Evolutionary conservation across 495 filamentous ascomycete species (phyloP).

Genomic region (Apodospora peruviana): DNA sequence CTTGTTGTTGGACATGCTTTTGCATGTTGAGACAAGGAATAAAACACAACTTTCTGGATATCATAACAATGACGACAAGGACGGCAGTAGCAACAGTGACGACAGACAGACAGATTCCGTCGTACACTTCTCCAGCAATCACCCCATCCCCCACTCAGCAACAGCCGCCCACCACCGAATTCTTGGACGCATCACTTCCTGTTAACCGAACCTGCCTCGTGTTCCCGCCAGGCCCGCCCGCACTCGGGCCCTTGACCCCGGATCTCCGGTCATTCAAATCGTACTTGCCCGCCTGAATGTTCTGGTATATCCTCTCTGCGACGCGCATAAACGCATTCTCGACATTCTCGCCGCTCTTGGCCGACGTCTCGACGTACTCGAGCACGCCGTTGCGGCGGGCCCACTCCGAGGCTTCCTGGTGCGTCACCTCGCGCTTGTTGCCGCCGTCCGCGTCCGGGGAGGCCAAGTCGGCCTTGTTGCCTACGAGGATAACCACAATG

Average conservation of each 20-base stretch:
- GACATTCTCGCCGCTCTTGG: slow-evolving; percentile 89
- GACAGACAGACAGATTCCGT: neutral
- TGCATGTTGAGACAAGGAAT: no score
- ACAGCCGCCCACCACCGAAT: slow-evolving; percentile 6
- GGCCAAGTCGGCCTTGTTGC: slow-evolving; percentile 86
- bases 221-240: slow-evolving; percentile 33
- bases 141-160: no score
- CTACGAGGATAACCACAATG: slow-evolving; percentile 89
- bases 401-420: slow-evolving; percentile 81
- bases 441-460: slow-evolving; percentile 29
- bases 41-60: no score
- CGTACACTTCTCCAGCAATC: neutral
- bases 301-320: slow-evolving; percentile 88
- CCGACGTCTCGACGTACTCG: slow-evolving; percentile 90
- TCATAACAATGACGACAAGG: neutral
- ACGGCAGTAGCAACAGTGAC: neutral
- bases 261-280: slow-evolving; percentile 89
- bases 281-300: slow-evolving; percentile 89
- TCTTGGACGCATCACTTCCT: neutral
- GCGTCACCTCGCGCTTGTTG: slow-evolving; percentile 72
- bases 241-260: slow-evolving; percentile 68
- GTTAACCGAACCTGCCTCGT: neutral
- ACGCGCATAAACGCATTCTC: slow-evolving; percentile 90
- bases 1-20: no score
- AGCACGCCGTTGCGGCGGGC: slow-evolving; percentile 74